Evolutionary conservation across 352 stramenopile genomes (phyloP), one percentile per base, ranked within the genome.

Genomic region (Globisporangium nodosum): DNA sequence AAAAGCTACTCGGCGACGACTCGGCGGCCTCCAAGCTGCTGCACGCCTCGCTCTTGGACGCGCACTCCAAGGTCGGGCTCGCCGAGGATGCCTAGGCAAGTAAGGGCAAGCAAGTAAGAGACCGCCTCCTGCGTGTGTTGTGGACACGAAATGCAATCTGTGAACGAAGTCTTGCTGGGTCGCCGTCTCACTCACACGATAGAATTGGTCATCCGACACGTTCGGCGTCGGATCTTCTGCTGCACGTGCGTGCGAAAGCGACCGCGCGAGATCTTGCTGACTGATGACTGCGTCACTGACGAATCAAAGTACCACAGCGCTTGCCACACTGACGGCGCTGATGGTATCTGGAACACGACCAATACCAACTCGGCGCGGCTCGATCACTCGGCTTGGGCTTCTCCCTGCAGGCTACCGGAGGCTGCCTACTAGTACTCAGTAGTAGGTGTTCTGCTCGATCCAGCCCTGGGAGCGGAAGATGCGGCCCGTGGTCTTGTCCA

Each of bases 371-470:
- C 24, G 24, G 24, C 24, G 24, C 9, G 33, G 12, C 33, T 37
- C 9, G 33, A 9, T 6, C 33, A 37, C 33, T 37, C 33, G 4
- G 9, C 5, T 11, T 37, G 33, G 9, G 5, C 33, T 37, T 37
- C 9, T 9, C 6, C 33, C 5, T 5, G 4, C 33, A 12, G 1
- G 33, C 24, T 27, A 27, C 24, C 24, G 1, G 24, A 35, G 31
- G 30, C 33, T 57, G 6, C n/a, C 39, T 50, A 21, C 5, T 18
- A 21, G 16, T 7, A 30, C 3, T 67, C 85, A 93, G 61, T 92
- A 92, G 76, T 91, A 92, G 18, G 84, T 92, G 66, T 90, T 88
- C 30, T 72, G 58, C 54, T 93, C 83, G 52, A 96, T 60, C 85
- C 86, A 96, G 15, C 86, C 82, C 18, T 71, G 65, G 12, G 64